Evolutionary conservation across 768 basidiomycete genomes (phyloP), one percentile per base, ranked within the genome.

Genomic region (Udeniomyces megalosporus): DNA sequence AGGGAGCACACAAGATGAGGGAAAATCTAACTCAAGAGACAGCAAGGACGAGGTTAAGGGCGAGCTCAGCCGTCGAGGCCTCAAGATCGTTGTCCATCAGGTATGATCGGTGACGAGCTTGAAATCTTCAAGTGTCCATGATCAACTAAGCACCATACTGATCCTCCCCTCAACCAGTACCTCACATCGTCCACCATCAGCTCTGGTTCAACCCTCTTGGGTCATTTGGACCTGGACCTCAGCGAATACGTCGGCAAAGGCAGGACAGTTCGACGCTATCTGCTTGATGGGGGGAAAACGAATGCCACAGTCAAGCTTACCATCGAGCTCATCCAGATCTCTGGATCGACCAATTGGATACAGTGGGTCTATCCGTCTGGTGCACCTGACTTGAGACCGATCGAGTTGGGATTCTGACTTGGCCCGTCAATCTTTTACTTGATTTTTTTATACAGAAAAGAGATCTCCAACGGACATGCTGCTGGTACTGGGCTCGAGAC

Each of bases 261-360:
- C 42, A 67, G 71, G 7, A 78, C 85, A 28, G 80, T 80, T 8
- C 77, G 86, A 20, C 77, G 80, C 5, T 85, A 86, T 72, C 76
- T 86, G 6, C 74, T 87, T 7, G 76, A 80, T 54, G 79, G 85
- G 67, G 85, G 83, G 68, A 86, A 84, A 73, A 85, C 82, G 38
- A 88, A 88, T 67, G 84, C 86, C 0, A 84, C 82, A 3, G 76
- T 88, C 53, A 84, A 84, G 77, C 75, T 87, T 10, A 80, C 82
- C 3, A 77, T 85, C 35, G 77, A 79, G 67, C 74, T 82, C 61
- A 78, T 75, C 55, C 77, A 79, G 60, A 71, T 81, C 20, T 78
- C 78, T 15, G 82, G 83, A 4, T 79, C 80, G 67, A 73, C 76
- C 4, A 64, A 74, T 31, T 88, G 81, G 68, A 34, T 20, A 5